These are phyloP conservation scores for Phyllostachys edulis DNA, from an alignment of 176 grass and related monocot genomes.

Conservation along the genomic window DNA sequence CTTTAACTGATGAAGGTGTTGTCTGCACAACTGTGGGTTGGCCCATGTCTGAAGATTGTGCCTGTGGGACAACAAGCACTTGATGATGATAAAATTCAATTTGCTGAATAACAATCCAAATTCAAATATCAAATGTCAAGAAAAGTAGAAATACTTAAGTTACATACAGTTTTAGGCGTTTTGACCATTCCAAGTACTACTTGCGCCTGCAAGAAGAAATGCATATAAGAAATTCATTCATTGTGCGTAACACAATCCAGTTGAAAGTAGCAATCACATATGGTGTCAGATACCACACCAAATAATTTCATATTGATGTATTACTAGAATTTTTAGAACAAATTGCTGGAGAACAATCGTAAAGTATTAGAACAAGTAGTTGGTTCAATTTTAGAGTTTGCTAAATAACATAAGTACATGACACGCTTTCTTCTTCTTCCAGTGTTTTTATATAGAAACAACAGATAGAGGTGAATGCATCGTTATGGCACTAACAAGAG, in stretches of 20 bases:
- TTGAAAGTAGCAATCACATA: slow-evolving; percentile 1
- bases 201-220: slow-evolving; percentile 68
- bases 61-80: slow-evolving; percentile 51
- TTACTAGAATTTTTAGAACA: neutral
- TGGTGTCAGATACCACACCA: neutral
- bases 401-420: slow-evolving; percentile 8
- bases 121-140: slow-evolving; percentile 17
- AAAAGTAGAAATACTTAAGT: slow-evolving; percentile 16
- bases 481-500: neutral
- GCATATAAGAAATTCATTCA: neutral
- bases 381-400: neutral
- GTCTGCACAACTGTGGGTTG: slow-evolving; percentile 39
- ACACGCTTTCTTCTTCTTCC: neutral
- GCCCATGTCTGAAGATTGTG: slow-evolving; percentile 39
- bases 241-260: neutral
- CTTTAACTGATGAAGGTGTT: slow-evolving; percentile 42
- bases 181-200: slow-evolving; percentile 98
- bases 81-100: slow-evolving; percentile 31
- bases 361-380: neutral
- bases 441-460: neutral
- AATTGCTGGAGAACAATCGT: neutral
- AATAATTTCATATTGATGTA: neutral
- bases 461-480: neutral
- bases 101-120: neutral
- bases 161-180: slow-evolving; percentile 72